These are phyloP conservation scores for Populus hybrid DNA, from an alignment of 441 rosid genomes.

Conservation along the genomic window DNA sequence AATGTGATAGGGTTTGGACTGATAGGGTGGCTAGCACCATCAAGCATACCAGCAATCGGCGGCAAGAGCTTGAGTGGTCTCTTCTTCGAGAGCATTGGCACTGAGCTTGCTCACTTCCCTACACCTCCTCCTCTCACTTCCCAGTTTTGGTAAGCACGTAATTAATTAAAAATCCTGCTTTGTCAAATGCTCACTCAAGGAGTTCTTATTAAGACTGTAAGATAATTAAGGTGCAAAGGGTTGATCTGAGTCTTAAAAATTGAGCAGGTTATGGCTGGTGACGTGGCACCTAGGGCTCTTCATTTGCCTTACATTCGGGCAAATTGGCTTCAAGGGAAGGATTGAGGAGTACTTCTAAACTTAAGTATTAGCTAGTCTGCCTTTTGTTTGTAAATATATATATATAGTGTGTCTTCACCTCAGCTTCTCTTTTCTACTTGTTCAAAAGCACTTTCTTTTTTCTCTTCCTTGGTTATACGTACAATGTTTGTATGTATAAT, in stretches of 20 bases:
- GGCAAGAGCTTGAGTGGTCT: conserved; percentile 90
- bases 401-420: neutral
- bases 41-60: conserved; percentile 70
- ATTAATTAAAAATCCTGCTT: neutral
- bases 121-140: conserved; percentile 71
- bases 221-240: no score
- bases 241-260: no score
- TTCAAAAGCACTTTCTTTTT: neutral
- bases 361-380: neutral
- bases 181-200: no score
- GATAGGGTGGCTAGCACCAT: conserved; percentile 89
- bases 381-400: neutral
- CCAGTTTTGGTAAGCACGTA: conserved; percentile 56
- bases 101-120: conserved; percentile 91
- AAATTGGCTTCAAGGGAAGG: conserved; percentile 95
- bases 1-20: conserved; percentile 86
- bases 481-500: neutral
- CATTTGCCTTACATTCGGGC: conserved; percentile 83
- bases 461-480: neutral
- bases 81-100: conserved; percentile 85
- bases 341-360: conserved; percentile 63
- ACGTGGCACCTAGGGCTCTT: conserved; percentile 84
- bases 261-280: conserved; percentile 66
- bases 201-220: no score
- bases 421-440: neutral